Conservation (phyloP, 495 filamentous ascomycete species). For the Copromyces sp. region DNA sequence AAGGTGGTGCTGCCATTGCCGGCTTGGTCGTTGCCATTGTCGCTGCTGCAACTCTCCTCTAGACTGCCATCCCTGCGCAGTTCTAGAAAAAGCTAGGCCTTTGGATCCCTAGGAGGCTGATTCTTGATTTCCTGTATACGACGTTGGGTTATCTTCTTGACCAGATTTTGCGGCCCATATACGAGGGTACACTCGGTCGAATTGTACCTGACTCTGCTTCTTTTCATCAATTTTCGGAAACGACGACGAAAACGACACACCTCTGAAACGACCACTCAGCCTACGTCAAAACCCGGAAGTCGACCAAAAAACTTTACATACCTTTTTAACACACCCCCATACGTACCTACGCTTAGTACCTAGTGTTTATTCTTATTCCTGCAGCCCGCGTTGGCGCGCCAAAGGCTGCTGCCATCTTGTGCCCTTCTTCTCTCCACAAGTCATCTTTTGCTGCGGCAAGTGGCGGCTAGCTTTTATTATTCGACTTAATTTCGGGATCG, state of each 20-base stretch:
- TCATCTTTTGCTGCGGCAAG: background rate
- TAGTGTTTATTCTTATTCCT: background rate
- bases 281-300: background rate
- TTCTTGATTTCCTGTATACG: background rate
- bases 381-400: background rate
- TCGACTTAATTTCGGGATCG: background rate
- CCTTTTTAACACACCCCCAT: background rate
- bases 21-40: conserved; percentile 39
- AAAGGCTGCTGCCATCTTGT: background rate
- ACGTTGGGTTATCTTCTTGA: background rate
- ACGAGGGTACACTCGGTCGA: background rate
- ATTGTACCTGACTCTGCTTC: background rate
- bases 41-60: conserved; percentile 35
- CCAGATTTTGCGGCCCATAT: background rate
- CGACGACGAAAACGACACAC: background rate
- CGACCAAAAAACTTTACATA: background rate
- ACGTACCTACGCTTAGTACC: background rate
- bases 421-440: background rate
- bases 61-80: background rate
- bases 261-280: background rate
- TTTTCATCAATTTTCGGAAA: background rate
- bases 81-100: background rate
- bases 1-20: conserved; percentile 33
- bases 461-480: background rate
- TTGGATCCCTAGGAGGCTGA: background rate